phyloP scores from a whole-genome alignment of 2,329 filamentous ascomycete species.

The Alternaria sp. region DNA sequence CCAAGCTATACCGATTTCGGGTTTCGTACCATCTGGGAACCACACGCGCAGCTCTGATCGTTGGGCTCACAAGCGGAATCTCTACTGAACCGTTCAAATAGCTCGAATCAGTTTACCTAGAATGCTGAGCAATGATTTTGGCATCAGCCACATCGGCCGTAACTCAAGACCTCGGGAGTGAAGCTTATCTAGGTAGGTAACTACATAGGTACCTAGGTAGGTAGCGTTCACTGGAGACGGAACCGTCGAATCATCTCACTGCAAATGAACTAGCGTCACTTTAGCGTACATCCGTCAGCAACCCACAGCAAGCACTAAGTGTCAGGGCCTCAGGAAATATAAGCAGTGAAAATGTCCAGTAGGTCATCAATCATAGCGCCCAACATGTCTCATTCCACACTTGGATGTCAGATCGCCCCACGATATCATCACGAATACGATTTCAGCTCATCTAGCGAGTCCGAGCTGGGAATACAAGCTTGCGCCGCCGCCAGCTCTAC shows the following conservation, averaged over 20 bases:
- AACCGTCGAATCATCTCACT: background rate
- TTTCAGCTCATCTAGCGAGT: slow-evolving; percentile 17
- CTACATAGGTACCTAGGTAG: background rate
- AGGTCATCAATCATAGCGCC: background rate
- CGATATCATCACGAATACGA: slow-evolving; percentile 28
- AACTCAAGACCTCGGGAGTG: background rate
- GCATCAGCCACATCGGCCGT: background rate
- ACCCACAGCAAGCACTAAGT: background rate
- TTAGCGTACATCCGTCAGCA: background rate
- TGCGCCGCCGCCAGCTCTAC: background rate
- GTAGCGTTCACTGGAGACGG: background rate
- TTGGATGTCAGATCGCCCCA: slow-evolving; percentile 38
- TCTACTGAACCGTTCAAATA: background rate
- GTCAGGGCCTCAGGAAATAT: background rate
- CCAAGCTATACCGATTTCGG: background rate
- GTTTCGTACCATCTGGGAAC: background rate
- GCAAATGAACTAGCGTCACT: background rate
- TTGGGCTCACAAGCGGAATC: background rate
- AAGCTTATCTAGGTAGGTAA: background rate
- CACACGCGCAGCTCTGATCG: background rate
- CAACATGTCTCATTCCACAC: slow-evolving; percentile 23
- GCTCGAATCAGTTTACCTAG: background rate
- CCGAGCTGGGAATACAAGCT: slow-evolving; percentile 8
- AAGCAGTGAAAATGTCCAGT: background rate
- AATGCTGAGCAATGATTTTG: background rate